These are phyloP conservation scores for Jackrogersella multiformis DNA, from an alignment of 495 filamentous ascomycete genomes.

Conservation along the genomic window DNA sequence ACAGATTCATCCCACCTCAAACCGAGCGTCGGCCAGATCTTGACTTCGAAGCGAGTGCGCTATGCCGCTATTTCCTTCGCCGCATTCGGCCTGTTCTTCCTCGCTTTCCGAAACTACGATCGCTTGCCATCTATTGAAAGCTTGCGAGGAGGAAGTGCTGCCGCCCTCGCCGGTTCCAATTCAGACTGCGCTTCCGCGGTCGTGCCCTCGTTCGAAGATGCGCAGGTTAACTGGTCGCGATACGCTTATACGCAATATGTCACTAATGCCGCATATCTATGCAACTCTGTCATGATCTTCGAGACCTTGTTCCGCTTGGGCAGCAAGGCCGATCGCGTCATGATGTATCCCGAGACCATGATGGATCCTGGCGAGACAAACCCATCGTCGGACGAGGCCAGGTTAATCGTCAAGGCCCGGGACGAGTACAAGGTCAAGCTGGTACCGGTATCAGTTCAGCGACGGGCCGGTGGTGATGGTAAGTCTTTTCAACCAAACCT, in stretches of 20 bases:
- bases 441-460: conserved; percentile 67
- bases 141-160: conserved; percentile 28
- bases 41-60: conserved; percentile 46
- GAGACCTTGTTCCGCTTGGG: conserved; percentile 67
- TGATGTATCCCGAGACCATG: conserved; percentile 72
- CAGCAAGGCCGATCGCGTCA: conserved; percentile 69
- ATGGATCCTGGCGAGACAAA: conserved; percentile 48
- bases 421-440: conserved; percentile 69
- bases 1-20: conserved; percentile 43
- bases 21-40: conserved; percentile 45
- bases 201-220: conserved; percentile 37
- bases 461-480: conserved; percentile 55
- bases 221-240: conserved; percentile 63
- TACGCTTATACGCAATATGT: conserved; percentile 80
- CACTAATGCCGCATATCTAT: conserved; percentile 72
- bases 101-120: conserved; percentile 46
- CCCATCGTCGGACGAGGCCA: conserved; percentile 58
- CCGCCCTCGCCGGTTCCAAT: conserved; percentile 24
- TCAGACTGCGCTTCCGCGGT: conserved; percentile 43
- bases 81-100: conserved; percentile 39
- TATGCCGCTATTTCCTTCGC: conserved; percentile 41
- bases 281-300: conserved; percentile 81
- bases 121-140: conserved; percentile 43
- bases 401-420: conserved; percentile 67
- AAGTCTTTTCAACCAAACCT: conserved; percentile 8